phyloP scores from a whole-genome alignment of 2,329 filamentous ascomycete genomes.

The Ascochyta pisi region DNA sequence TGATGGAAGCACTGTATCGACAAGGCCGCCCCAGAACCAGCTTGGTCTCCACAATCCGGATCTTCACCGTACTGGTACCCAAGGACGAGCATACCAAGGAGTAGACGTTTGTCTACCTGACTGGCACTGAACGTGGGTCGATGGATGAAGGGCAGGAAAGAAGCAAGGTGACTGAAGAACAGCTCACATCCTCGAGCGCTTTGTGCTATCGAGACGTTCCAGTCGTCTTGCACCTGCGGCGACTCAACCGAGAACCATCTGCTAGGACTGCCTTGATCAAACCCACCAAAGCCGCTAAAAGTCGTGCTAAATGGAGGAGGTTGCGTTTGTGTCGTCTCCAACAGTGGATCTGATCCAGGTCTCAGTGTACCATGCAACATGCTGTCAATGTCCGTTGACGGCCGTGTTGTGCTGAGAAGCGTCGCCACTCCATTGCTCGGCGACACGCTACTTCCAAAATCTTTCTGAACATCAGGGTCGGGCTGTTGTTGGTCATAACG shows the following conservation, averaged over 20 bases:
- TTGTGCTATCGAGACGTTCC: constrained; percentile 18
- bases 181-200: constrained; percentile 16
- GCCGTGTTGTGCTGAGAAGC: background rate
- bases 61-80: constrained; percentile 30
- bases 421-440: background rate
- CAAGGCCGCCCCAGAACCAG: constrained; percentile 16
- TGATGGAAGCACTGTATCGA: constrained; percentile 23
- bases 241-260: constrained; percentile 11
- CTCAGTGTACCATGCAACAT: background rate
- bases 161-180: constrained; percentile 22
- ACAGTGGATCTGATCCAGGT: background rate
- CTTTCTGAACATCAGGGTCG: background rate
- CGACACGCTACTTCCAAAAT: background rate
- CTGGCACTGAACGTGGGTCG: constrained; percentile 22
- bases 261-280: constrained; percentile 20
- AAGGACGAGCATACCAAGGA: constrained; percentile 25
- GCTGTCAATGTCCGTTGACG: background rate
- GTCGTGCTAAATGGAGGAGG: background rate
- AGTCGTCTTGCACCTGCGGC: constrained; percentile 14
- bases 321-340: background rate
- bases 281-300: constrained; percentile 7
- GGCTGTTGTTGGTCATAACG: background rate
- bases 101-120: constrained; percentile 10
- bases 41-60: constrained; percentile 16
- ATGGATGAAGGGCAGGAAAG: constrained; percentile 22